Evolutionary conservation across 83 land plant species (phyloP).

Genomic region (Picea abies): DNA sequence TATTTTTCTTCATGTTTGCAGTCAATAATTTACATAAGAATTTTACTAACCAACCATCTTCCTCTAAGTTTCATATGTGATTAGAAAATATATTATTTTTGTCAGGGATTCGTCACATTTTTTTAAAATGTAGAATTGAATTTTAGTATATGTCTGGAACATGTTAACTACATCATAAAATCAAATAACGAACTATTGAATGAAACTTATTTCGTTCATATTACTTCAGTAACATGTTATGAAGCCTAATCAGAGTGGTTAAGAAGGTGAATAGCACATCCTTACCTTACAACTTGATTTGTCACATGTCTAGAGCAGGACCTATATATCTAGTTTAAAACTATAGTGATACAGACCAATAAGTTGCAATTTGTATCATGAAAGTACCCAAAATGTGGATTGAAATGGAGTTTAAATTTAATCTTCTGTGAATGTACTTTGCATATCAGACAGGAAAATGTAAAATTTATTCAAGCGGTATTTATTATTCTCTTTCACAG

Average conservation of each 20-base stretch:
- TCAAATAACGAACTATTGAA: neutral
- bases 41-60: neutral
- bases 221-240: neutral
- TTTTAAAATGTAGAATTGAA: neutral
- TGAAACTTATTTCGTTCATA: neutral
- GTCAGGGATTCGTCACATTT: neutral
- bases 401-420: neutral
- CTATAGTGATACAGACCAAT: no score
- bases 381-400: neutral
- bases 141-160: neutral
- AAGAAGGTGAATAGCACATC: neutral
- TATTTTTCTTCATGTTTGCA: neutral
- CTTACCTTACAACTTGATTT: neutral
- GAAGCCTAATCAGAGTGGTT: neutral
- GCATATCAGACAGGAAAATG: neutral
- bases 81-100: neutral
- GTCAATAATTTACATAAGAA: neutral
- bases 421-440: neutral
- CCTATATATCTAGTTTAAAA: neutral
- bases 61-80: neutral
- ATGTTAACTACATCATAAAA: neutral
- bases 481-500: conserved; percentile 26
- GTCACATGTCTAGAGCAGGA: neutral
- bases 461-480: neutral
- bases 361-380: neutral